Conservation (phyloP, 805 yeast species). For the Nakazawaea sp. region DNA sequence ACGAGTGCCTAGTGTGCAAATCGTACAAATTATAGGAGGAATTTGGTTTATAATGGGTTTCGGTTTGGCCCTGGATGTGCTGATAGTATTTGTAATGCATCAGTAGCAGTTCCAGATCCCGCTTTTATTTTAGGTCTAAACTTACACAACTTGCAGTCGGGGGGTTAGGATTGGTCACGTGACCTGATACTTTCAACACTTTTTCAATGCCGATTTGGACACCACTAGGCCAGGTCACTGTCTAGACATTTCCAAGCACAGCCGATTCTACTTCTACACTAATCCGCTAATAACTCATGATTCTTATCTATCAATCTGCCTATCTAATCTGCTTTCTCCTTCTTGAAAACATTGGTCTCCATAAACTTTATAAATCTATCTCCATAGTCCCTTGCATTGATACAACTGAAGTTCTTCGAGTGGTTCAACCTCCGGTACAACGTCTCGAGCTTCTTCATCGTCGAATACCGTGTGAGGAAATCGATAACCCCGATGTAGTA, state of each 20-base stretch:
- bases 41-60: too few relatives aligned
- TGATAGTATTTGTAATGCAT: too few relatives aligned
- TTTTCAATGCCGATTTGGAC: too few relatives aligned
- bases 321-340: constrained; percentile 52
- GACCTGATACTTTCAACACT: too few relatives aligned
- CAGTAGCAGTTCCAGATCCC: too few relatives aligned
- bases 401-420: constrained; percentile 66
- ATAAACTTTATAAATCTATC: constrained; percentile 76
- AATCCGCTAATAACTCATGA: background rate
- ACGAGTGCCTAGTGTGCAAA: too few relatives aligned
- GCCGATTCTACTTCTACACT: background rate
- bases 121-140: too few relatives aligned
- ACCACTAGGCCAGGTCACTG: too few relatives aligned
- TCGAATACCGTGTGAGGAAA: constrained; percentile 76
- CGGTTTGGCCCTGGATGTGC: too few relatives aligned
- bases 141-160: too few relatives aligned
- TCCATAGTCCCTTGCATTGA: constrained; percentile 87
- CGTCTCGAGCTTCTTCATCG: constrained; percentile 76
- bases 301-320: background rate
- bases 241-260: background rate
- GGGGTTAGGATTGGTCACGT: too few relatives aligned
- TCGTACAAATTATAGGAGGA: too few relatives aligned
- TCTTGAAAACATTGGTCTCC: constrained; percentile 37
- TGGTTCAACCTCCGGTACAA: constrained; percentile 73
- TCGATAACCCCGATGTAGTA: constrained; percentile 94